phyloP scores from a whole-genome alignment of 306 rosid species.

The Castanea crenata region DNA sequence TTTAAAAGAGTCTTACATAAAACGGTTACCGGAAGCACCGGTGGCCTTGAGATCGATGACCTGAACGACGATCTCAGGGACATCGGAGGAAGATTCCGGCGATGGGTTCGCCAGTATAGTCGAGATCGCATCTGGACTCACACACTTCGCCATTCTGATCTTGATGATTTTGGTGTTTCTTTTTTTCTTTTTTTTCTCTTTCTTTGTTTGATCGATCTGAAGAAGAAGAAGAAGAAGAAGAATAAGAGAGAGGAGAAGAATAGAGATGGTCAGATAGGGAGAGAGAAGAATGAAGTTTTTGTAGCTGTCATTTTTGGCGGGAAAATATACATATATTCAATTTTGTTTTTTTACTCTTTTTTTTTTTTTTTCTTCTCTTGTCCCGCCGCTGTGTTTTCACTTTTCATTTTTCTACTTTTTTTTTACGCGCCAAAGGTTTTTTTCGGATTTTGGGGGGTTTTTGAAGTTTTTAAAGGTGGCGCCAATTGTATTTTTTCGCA shows the following conservation, averaged over 20 bases:
- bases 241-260: no score
- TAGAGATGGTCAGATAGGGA: no score
- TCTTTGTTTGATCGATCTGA: background rate
- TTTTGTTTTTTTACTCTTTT: background rate
- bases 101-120: conserved; percentile 53
- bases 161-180: background rate
- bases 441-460: background rate
- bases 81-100: conserved; percentile 51
- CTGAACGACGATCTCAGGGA: conserved; percentile 69
- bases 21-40: conserved; percentile 51
- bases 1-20: conserved; percentile 36
- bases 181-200: background rate
- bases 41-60: conserved; percentile 59
- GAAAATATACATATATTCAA: background rate
- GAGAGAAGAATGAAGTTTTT: background rate
- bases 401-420: background rate
- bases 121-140: conserved; percentile 57
- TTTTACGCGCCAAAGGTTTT: conserved; percentile 4
- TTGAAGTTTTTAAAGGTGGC: background rate
- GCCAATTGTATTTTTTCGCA: background rate
- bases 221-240: no score
- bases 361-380: background rate
- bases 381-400: conserved; percentile 16
- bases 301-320: conserved; percentile 28
- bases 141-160: conserved; percentile 44